A percentile compares a stretch with the other conserved stretches of the same genome.
Evolutionary conservation across 345 rosid species (phyloP).

Genomic region (Syzygium grande): DNA sequence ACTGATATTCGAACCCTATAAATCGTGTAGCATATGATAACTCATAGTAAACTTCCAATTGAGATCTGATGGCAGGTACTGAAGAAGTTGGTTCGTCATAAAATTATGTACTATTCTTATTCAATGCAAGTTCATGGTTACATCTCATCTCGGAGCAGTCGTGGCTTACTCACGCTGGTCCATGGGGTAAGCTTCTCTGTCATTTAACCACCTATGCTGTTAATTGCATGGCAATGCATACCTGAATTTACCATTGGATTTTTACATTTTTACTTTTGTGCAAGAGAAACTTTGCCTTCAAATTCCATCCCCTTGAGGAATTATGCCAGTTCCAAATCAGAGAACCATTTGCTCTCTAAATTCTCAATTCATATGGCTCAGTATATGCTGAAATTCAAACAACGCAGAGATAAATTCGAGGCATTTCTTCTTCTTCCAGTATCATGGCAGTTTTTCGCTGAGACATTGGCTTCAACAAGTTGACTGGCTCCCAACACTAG

Average conservation of each 20-base stretch:
- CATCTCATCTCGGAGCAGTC: constrained; percentile 34
- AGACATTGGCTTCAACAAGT: constrained; percentile 95
- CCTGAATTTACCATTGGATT: not conserved
- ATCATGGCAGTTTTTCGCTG: constrained; percentile 90
- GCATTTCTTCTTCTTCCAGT: constrained; percentile 23
- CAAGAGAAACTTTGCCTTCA: not conserved
- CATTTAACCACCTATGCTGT: not conserved
- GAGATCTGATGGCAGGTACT: constrained; percentile 37
- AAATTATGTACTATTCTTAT: constrained; percentile 81
- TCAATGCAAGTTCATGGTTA: constrained; percentile 95
- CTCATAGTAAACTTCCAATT: not conserved
- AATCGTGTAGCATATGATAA: not conserved
- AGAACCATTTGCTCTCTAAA: not conserved
- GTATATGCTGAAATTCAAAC: not conserved
- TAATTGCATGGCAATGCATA: not conserved
- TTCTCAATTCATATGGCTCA: not conserved
- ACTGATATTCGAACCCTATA: not conserved
- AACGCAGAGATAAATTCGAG: not conserved
- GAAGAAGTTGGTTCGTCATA: constrained; percentile 72
- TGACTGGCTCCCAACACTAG: constrained; percentile 94
- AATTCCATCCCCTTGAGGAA: not conserved
- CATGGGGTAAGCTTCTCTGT: constrained; percentile 55
- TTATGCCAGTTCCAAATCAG: not conserved
- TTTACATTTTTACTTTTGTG: not conserved
- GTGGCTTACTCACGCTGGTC: constrained; percentile 57